Evolutionary conservation across 164 flowering plant species (phyloP).

Genomic region (Pachysandra terminalis): DNA sequence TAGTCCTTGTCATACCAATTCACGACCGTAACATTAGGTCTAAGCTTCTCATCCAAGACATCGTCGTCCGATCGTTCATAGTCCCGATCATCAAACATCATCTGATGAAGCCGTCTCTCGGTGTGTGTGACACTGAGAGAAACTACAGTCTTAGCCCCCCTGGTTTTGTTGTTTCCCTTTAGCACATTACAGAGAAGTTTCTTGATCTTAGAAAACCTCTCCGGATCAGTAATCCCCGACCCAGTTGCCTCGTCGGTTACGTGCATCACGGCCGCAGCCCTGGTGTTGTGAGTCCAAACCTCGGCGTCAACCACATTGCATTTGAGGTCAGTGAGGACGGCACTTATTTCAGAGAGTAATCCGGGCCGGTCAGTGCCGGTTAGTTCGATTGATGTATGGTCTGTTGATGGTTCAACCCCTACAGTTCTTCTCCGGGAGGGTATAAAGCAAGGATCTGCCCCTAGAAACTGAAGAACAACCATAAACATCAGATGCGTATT

Average conservation of each 20-base stretch:
- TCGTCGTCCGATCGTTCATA: conserved; percentile 47
- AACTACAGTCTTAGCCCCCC: conserved; percentile 71
- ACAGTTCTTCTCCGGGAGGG: conserved; percentile 60
- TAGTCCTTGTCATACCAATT: conserved; percentile 79
- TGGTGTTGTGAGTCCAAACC: conserved; percentile 91
- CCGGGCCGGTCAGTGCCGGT: conserved; percentile 89
- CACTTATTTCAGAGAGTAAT: conserved; percentile 78
- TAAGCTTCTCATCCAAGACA: conserved; percentile 35
- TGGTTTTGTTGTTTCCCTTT: conserved; percentile 54
- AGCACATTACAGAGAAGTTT: conserved; percentile 67
- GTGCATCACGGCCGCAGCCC: conserved; percentile 85
- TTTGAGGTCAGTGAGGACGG: conserved; percentile 80
- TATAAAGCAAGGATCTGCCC: conserved; percentile 57
- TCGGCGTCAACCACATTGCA: conserved; percentile 89
- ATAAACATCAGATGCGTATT: conserved; percentile 5
- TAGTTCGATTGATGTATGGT: conserved; percentile 77
- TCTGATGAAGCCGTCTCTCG: conserved; percentile 91
- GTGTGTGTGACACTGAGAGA: conserved; percentile 55
- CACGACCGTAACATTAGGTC: conserved; percentile 66
- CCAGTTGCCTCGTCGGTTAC: conserved; percentile 72
- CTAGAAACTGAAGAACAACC: conserved; percentile 55
- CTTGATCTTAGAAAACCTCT: conserved; percentile 57
- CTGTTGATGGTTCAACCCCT: conserved; percentile 50
- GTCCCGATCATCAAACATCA: conserved; percentile 93
- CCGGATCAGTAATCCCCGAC: conserved; percentile 51